A percentile compares a stretch with the other conserved stretches of the same genome.
Conservation (phyloP, 2,329 filamentous ascomycete genomes). For the Arthrobotrys musiformis region DNA sequence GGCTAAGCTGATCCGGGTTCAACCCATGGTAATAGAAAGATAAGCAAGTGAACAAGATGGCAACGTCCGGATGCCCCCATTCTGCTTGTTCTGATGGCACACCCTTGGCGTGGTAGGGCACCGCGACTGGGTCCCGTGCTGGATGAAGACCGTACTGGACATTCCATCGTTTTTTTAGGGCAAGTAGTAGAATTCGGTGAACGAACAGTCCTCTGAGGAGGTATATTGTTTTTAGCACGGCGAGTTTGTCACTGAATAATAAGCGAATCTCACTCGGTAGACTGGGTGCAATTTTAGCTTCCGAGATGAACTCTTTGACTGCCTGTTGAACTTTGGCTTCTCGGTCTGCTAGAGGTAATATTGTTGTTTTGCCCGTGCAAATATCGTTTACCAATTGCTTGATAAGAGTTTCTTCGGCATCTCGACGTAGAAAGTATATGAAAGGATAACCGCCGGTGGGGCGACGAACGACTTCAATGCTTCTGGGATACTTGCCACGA, state of each 20-base stretch:
- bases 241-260: conserved; percentile 61
- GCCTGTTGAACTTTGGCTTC: conserved; percentile 58
- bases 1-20: conserved; percentile 65
- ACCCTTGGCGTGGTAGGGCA: conserved; percentile 75
- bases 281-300: conserved; percentile 55
- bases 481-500: conserved; percentile 61
- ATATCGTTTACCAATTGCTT: conserved; percentile 64
- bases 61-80: conserved; percentile 75
- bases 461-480: conserved; percentile 66
- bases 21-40: conserved; percentile 75
- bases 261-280: conserved; percentile 57
- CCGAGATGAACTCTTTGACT: conserved; percentile 61
- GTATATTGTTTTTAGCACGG: conserved; percentile 62
- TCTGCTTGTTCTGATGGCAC: conserved; percentile 72
- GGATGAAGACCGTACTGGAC: conserved; percentile 73
- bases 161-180: conserved; percentile 72
- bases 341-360: conserved; percentile 60
- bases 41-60: conserved; percentile 73
- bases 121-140: conserved; percentile 70
- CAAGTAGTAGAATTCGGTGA: conserved; percentile 70
- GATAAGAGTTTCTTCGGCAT: conserved; percentile 66
- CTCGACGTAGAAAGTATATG: conserved; percentile 68
- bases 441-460: conserved; percentile 67
- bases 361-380: conserved; percentile 60
- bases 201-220: conserved; percentile 73